Percentiles rank a stretch among this genome's conserved stretches.
These are phyloP conservation scores for Apostasia ramifera DNA, from an alignment of 106 monocot species.

Conservation along the genomic window DNA sequence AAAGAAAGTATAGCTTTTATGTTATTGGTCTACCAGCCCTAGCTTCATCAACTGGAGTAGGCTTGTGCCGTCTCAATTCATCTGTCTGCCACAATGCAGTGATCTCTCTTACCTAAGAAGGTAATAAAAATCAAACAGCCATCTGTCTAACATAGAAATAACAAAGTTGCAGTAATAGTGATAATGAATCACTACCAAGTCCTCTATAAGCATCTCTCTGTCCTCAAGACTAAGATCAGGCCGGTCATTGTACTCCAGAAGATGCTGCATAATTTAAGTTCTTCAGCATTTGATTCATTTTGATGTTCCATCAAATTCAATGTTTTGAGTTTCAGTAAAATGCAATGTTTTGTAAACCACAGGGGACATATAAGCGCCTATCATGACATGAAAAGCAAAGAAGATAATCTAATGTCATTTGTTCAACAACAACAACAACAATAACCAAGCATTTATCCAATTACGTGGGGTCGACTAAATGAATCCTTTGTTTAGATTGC, in stretches of 20 bases:
- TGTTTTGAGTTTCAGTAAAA: too few species aligned
- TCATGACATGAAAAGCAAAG: too few species aligned
- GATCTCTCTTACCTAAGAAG: conserved; percentile 70
- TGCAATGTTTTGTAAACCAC: too few species aligned
- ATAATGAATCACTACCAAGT: conserved; percentile 47
- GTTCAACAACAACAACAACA: too few species aligned
- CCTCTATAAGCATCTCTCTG: conserved; percentile 80
- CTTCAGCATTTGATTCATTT: not conserved
- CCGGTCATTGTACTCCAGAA: conserved; percentile 83
- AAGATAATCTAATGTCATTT: too few species aligned
- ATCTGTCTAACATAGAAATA: not conserved
- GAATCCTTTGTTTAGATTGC: too few species aligned
- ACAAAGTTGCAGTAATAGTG: not conserved
- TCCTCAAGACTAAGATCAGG: conserved; percentile 87
- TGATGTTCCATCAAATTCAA: too few species aligned
- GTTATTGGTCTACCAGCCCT: conserved; percentile 49
- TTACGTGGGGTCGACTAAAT: too few species aligned
- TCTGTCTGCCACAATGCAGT: conserved; percentile 94
- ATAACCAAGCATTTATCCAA: too few species aligned
- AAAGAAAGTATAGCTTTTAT: not conserved
- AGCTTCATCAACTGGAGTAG: conserved; percentile 97
- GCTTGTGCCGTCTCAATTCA: conserved; percentile 88
- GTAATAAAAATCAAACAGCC: conserved; percentile 5
- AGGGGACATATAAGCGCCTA: too few species aligned
- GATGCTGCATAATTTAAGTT: conserved; percentile 45